Conservation (phyloP, 1,139 yeast species). For the Debaryomyces psychrophilus region DNA sequence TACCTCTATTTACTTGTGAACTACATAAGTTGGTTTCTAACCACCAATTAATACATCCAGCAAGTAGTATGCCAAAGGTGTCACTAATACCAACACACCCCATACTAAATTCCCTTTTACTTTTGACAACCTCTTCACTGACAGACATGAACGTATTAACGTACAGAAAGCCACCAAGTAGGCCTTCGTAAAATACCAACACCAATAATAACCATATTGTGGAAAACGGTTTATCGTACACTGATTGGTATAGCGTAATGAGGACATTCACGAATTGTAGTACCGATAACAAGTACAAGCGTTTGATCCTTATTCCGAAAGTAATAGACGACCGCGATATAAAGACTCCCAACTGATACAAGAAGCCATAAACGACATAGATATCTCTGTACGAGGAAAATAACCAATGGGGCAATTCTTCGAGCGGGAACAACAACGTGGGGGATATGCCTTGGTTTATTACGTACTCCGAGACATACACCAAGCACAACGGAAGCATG, state of each 20-base stretch:
- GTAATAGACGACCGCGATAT: conserved; percentile 83
- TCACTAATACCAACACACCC: conserved; percentile 96
- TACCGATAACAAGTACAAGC: conserved; percentile 61
- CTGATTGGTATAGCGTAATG: conserved; percentile 64
- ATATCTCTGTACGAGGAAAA: conserved; percentile 77
- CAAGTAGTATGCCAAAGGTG: conserved; percentile 81
- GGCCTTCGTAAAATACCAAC: conserved; percentile 80
- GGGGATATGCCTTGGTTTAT: conserved; percentile 94
- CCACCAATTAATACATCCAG: conserved; percentile 75
- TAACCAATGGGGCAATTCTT: conserved; percentile 59
- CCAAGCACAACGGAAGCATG: conserved; percentile 82
- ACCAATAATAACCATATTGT: conserved; percentile 61
- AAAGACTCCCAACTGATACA: conserved; percentile 91
- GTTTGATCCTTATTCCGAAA: conserved; percentile 58
- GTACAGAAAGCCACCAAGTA: conserved; percentile 87
- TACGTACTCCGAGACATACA: conserved; percentile 82
- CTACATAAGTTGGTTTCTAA: conserved; percentile 74
- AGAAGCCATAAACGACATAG: conserved; percentile 89
- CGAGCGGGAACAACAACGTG: conserved; percentile 75
- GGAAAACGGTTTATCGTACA: conserved; percentile 57
- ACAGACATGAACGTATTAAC: conserved; percentile 85
- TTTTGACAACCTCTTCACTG: conserved; percentile 58
- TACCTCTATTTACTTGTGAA: conserved; percentile 63
- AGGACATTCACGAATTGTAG: conserved; percentile 71
- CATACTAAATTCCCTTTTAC: conserved; percentile 80